A percentile compares a stretch with the other conserved stretches of the same genome.
These are phyloP conservation scores for Cruciata laevipes DNA, from an alignment of 257 asterid species.

Conservation along the genomic window DNA sequence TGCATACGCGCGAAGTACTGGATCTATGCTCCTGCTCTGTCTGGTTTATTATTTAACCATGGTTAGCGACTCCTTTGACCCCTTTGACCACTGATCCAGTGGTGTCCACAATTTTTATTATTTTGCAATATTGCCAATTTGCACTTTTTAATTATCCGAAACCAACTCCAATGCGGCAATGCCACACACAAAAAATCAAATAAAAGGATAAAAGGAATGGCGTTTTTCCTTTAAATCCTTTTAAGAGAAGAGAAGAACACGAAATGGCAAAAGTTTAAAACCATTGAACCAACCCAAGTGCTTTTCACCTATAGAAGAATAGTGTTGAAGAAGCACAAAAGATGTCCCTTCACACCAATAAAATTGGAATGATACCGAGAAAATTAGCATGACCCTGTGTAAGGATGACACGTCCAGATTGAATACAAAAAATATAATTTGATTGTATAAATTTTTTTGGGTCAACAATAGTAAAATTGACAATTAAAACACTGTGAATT, in stretches of 20 bases:
- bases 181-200: not conserved
- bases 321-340: too few species aligned
- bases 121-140: constrained; percentile 1
- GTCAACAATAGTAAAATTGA: too few species aligned
- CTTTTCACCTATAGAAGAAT: too few species aligned
- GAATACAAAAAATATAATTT: too few species aligned
- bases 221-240: not conserved
- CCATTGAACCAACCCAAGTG: not conserved
- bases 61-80: constrained; percentile 1
- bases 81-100: not conserved
- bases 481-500: too few species aligned
- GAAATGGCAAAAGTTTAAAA: not conserved
- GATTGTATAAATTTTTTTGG: too few species aligned
- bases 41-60: not conserved
- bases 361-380: too few species aligned
- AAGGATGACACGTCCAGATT: too few species aligned
- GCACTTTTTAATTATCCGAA: constrained; percentile 14
- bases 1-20: not conserved
- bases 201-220: not conserved
- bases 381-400: too few species aligned
- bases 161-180: not conserved
- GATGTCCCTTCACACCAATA: too few species aligned
- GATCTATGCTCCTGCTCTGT: not conserved
- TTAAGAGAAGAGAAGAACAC: not conserved
- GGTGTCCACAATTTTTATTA: too few species aligned